Base-by-base conservation (phyloP, 2,329 filamentous ascomycete species). In the Curvularia hawaiiensis region DNA sequence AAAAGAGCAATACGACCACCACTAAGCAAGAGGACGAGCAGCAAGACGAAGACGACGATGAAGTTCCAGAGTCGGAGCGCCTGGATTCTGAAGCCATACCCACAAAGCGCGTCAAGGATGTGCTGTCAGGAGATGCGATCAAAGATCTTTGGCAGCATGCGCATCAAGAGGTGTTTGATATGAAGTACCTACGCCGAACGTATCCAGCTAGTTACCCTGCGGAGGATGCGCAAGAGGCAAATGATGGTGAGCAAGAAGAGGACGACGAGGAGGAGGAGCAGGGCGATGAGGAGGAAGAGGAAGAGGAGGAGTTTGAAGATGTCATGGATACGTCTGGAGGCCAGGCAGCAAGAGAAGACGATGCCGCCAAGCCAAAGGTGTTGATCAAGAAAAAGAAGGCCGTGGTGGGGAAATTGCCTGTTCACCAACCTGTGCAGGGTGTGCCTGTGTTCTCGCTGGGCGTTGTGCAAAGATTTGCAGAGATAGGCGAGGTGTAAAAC, bases 391-490 rank as follows among this genome's bases (percentile, higher is more conserved):
- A 28, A 28, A 54, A 50, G n/a, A 58, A 58, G 33, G 55, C 45
- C 1, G 41, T 49, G 12, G 40, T 50, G 10, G 54, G 60, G 11
- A 58, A 44, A 43, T 24, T 55, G 22, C 56, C 53, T 12, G 48
- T 59, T 20, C 58, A 66, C 43, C 54, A 65, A 46, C 54, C 65
- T 7, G 58, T 65, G 6, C 52, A 60, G 16, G 63, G 61, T 9
- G 58, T 56, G 44, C 66, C 67, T 1, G 58, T 70, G 28, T 47
- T 70, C 57, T 55, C 68, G 10, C 44, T 72, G 44, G 63, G 66
- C 2, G 41, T 65, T 20, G 56, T 69, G 30, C 67, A 70, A 28
- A 68, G 59, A 44, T 72, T 73, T 20, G 68, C 67, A 54, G 58
- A 58, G 30, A 64, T 61, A 12, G 68, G 69, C 20, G 61, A 65